Conservation (phyloP, 176 grass and related monocot genomes). For the bread wheat (Triticum aestivum) region IWGSC_CS_RefSeq_v2.1 NC_057812.1:601991682-601992181, state of each 20-base stretch:
- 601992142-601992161: background rate
- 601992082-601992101: background rate
- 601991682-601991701: too few species aligned
- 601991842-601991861: constrained; percentile 83
- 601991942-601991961: constrained; percentile 77
- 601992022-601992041: background rate
- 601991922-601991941: constrained; percentile 64
- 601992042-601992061: constrained; percentile 4
- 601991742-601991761: background rate
- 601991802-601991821: background rate
- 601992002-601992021: constrained; percentile 21
- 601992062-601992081: constrained; percentile 16
- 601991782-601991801: background rate
- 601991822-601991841: background rate
- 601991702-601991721: too few species aligned
- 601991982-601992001: constrained; percentile 92
- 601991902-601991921: constrained; percentile 82
- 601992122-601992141: background rate
- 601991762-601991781: background rate
- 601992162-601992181: background rate
- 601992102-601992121: background rate
- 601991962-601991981: constrained; percentile 94
- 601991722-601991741: background rate
- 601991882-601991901: constrained; percentile 76
- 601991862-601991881: constrained; percentile 72